Base-by-base conservation (phyloP, 192 early-diverging fungal genomes). In the Rhizophagus prolifer region DNA sequence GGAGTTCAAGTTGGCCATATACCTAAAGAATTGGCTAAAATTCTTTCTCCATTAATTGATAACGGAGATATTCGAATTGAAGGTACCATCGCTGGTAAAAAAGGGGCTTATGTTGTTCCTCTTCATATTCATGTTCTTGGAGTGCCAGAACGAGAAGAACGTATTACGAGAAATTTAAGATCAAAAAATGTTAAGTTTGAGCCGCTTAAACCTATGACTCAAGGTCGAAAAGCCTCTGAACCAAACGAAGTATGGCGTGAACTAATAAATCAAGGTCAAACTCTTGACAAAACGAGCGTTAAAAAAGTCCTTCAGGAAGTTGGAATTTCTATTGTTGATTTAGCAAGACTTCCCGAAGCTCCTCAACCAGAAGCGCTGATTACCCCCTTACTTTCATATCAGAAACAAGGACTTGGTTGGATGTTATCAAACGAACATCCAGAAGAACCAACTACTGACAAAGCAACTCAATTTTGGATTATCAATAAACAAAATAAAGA, bases 341-440 rank as follows among this genome's bases (percentile, higher is more conserved):
- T 62, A 12, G 60, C 60, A 62, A 62, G 12, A 25, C 26, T 62
- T 26, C 23, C 60, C 1, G 60, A 62, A 25, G 60, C 95, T 72
- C 94, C 96, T 90, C 95, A 96, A 76, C 95, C 95, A 12, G 74
- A 75, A 2, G 82, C 89, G 4, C 81, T 97, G 19, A 89, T 82
- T 46, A 86, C 96, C 31, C 85, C 86, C 54, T 90, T 98, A 41
- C 79, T 98, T 34, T 95, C 95, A 13, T 98, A 96, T 81, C 96
- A 98, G 81, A 86, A 85, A 26, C 91, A 95, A 81, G 94, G 94
- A 30, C 82, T 97, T 70, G 84, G 83, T 50, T 98, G 95, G 95
- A 90, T 98, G 90, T 54, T 82, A 6, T 80, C 86, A 31, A 95
- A 98, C 70, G 95, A 97, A 75, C 76, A 87, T 80, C 25, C 73